A percentile compares a stretch with the other conserved stretches of the same genome.
Evolutionary conservation across 352 stramenopile genomes (phyloP).

Genomic region (Pythium sp.): DNA sequence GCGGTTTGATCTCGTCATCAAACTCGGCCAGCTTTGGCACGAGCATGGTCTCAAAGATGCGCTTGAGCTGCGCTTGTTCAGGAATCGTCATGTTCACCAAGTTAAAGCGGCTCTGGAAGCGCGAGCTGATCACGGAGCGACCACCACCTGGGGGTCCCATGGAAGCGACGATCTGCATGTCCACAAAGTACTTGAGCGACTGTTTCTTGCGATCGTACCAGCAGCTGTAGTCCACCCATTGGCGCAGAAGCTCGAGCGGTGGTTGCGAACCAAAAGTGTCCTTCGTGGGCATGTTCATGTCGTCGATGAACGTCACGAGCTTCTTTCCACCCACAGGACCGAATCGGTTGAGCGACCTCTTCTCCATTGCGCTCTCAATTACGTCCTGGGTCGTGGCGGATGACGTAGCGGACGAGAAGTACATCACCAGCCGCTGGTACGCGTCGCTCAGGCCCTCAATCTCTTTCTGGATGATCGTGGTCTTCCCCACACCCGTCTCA

Average conservation of each 20-base stretch:
- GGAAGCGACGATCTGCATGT: constrained; percentile 88
- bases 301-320: constrained; percentile 90
- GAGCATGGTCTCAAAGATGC: constrained; percentile 90
- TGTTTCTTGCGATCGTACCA: constrained; percentile 93
- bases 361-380: constrained; percentile 91
- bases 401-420: constrained; percentile 89
- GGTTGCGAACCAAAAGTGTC: constrained; percentile 91
- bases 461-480: constrained; percentile 78
- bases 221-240: constrained; percentile 91
- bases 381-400: constrained; percentile 87
- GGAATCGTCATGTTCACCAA: constrained; percentile 90
- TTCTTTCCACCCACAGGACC: constrained; percentile 86
- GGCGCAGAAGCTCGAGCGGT: constrained; percentile 86
- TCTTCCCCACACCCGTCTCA: constrained; percentile 90
- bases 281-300: constrained; percentile 92
- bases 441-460: constrained; percentile 78
- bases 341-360: constrained; percentile 87
- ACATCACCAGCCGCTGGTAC: constrained; percentile 79
- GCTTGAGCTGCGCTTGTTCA: constrained; percentile 77
- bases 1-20: constrained; percentile 86
- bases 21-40: constrained; percentile 83
- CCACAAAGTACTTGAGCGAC: constrained; percentile 88
- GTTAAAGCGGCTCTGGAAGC: constrained; percentile 91
- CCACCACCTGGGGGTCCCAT: constrained; percentile 89
- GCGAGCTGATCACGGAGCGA: constrained; percentile 83